phyloP scores from a whole-genome alignment of 441 rosid species.

The Gossypium laxum region DNA sequence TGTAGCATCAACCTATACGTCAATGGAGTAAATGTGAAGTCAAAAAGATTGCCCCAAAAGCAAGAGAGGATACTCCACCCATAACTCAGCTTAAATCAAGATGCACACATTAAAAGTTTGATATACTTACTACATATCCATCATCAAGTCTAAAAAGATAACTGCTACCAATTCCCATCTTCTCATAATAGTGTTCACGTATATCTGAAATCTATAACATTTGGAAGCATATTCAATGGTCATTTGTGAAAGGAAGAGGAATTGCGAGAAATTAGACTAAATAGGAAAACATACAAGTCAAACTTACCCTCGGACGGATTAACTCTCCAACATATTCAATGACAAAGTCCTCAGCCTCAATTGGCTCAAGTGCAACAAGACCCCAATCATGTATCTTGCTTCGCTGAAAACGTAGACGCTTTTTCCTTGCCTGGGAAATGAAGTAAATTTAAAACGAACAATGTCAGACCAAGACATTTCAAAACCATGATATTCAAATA shows the following conservation, averaged over 20 bases:
- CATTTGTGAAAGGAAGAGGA: slow-evolving; percentile 14
- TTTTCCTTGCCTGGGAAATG: slow-evolving; percentile 69
- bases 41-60: slow-evolving; percentile 1
- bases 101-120: background rate
- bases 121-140: slow-evolving; percentile 78
- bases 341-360: slow-evolving; percentile 98
- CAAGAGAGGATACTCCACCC: background rate
- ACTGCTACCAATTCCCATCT: slow-evolving; percentile 98
- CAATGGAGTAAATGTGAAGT: slow-evolving; percentile 15
- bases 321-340: slow-evolving; percentile 96
- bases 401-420: slow-evolving; percentile 74
- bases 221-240: slow-evolving; percentile 12
- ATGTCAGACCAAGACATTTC: background rate
- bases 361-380: slow-evolving; percentile 84
- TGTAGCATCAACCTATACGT: slow-evolving; percentile 83
- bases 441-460: slow-evolving; percentile 13
- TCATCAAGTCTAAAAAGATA: slow-evolving; percentile 96
- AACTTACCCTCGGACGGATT: slow-evolving; percentile 78
- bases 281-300: slow-evolving; percentile 12
- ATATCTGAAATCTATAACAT: slow-evolving; percentile 83
- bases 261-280: background rate
- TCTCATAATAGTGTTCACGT: slow-evolving; percentile 81
- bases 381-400: slow-evolving; percentile 99
- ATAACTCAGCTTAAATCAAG: background rate
- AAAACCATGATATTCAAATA: slow-evolving; percentile 13